phyloP scores from a whole-genome alignment of 805 yeast species.

The Yamadazyma akitaensis region DNA sequence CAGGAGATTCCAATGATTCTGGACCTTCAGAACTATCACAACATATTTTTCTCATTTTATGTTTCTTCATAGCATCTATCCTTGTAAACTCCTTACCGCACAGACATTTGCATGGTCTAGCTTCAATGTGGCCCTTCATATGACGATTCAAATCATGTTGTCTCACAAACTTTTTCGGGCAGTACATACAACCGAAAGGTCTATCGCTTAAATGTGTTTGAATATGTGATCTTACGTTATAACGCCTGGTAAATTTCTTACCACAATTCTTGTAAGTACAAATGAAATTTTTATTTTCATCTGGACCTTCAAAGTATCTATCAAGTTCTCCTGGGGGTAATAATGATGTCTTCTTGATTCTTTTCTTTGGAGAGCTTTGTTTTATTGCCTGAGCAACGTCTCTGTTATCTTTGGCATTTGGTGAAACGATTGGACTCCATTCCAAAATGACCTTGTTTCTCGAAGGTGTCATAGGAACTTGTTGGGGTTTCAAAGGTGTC shows the following conservation, averaged over 20 bases:
- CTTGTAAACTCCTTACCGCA: slow-evolving; percentile 95
- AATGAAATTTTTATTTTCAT: slow-evolving; percentile 62
- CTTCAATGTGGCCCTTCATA: slow-evolving; percentile 77
- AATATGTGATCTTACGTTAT: slow-evolving; percentile 91
- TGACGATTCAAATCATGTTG: slow-evolving; percentile 94
- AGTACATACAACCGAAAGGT: slow-evolving; percentile 78
- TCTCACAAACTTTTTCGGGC: slow-evolving; percentile 86
- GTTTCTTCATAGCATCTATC: slow-evolving; percentile 83
- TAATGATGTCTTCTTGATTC: slow-evolving; percentile 58
- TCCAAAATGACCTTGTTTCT: slow-evolving; percentile 32
- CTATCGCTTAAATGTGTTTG: slow-evolving; percentile 95
- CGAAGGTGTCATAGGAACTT: slow-evolving; percentile 32
- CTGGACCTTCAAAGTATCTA: slow-evolving; percentile 77
- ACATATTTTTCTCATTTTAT: slow-evolving; percentile 75
- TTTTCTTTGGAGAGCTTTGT: slow-evolving; percentile 44
- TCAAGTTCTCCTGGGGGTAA: slow-evolving; percentile 90
- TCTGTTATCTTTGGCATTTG: slow-evolving; percentile 23
- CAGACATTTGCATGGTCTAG: slow-evolving; percentile 64
- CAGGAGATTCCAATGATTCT: slow-evolving; percentile 7
- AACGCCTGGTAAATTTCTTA: slow-evolving; percentile 80
- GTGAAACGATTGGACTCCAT: slow-evolving; percentile 46
- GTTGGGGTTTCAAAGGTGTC: slow-evolving; percentile 34
- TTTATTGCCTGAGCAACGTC: slow-evolving; percentile 35
- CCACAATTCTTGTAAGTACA: slow-evolving; percentile 80
- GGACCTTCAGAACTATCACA: slow-evolving; percentile 51